Evolutionary conservation across 352 stramenopile genomes (phyloP).

Genomic region (Lagenidium giganteum): DNA sequence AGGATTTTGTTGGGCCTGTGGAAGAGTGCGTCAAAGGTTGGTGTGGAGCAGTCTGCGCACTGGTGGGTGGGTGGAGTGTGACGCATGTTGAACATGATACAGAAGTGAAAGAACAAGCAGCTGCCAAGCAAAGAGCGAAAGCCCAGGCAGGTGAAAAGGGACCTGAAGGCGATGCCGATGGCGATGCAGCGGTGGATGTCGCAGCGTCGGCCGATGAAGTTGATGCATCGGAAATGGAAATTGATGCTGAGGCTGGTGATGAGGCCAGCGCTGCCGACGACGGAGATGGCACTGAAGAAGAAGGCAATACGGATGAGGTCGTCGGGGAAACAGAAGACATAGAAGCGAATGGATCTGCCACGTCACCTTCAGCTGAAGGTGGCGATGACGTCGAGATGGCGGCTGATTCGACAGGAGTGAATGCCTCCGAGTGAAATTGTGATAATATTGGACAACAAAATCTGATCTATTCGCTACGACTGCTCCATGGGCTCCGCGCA

Average conservation of each 20-base stretch:
- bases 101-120: conserved; percentile 23
- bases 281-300: conserved; percentile 26
- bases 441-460: conserved; percentile 22
- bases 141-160: too few relatives aligned
- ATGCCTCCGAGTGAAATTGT: conserved; percentile 2
- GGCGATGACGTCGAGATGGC: conserved; percentile 1
- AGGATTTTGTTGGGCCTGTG: conserved; percentile 65
- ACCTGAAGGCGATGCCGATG: background rate
- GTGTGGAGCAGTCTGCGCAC: background rate
- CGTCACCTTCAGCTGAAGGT: too few relatives aligned
- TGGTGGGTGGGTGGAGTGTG: too few relatives aligned
- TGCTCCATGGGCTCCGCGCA: conserved; percentile 46
- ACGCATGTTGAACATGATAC: background rate
- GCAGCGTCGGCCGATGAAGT: background rate
- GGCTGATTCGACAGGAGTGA: background rate
- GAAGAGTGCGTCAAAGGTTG: conserved; percentile 68
- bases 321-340: conserved; percentile 21
- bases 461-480: too few relatives aligned
- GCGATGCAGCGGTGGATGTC: background rate
- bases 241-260: conserved; percentile 19
- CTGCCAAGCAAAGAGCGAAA: background rate
- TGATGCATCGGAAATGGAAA: conserved; percentile 12
- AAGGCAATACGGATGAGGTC: conserved; percentile 7
- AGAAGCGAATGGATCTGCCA: conserved; percentile 7
- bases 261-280: conserved; percentile 30